A percentile compares a stretch with the other conserved stretches of the same genome.
Conservation (phyloP, 805 yeast species). For the Saccharomycopsis sp. region DNA sequence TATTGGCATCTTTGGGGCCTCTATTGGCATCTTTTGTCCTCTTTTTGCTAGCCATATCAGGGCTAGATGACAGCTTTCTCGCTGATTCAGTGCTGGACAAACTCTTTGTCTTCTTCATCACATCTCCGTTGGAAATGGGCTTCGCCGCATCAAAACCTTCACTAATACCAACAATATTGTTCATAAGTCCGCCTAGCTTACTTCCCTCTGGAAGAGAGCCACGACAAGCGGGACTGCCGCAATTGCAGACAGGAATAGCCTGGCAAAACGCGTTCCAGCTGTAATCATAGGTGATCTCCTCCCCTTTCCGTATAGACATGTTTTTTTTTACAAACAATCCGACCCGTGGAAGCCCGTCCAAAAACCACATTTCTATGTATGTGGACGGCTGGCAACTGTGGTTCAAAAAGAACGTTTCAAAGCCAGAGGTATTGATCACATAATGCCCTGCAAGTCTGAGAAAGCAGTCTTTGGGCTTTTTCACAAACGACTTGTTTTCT, state of each 20-base stretch:
- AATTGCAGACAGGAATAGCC: not conserved
- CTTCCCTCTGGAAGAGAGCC: not conserved
- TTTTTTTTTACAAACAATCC: not conserved
- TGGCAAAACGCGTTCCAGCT: not conserved
- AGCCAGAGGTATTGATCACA: not conserved
- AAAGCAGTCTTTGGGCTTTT: not conserved
- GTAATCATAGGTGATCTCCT: not conserved
- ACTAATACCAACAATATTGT: too few species aligned
- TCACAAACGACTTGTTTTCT: too few species aligned
- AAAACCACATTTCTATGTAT: not conserved
- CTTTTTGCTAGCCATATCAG: too few species aligned
- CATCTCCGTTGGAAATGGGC: too few species aligned
- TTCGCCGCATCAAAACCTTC: too few species aligned
- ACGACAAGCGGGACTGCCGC: not conserved
- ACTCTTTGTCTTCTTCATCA: too few species aligned
- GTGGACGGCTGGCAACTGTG: not conserved
- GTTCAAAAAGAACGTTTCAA: not conserved
- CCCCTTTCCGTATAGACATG: not conserved
- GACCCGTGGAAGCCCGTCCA: not conserved
- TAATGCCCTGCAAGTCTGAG: not conserved
- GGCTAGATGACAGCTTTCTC: too few species aligned
- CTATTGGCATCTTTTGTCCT: too few species aligned
- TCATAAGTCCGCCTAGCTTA: not conserved
- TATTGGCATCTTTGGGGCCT: too few species aligned
- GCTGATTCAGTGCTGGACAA: too few species aligned